These are phyloP conservation scores for Dictyophora rubrovolvata DNA, from an alignment of 768 basidiomycete species.

Conservation along the genomic window DNA sequence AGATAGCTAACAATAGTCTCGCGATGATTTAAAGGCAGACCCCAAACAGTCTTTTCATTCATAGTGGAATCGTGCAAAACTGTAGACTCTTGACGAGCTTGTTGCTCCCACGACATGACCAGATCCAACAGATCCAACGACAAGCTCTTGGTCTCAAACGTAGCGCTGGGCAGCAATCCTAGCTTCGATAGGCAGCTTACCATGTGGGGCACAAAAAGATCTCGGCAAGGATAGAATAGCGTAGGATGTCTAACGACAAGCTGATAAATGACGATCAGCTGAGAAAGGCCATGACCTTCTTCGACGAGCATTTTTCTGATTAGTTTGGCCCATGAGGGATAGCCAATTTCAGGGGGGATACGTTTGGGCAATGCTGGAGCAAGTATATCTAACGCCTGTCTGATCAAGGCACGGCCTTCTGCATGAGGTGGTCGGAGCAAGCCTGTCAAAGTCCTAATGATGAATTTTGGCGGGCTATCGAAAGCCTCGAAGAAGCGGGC, in stretches of 20 bases:
- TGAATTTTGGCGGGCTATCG: constrained; percentile 84
- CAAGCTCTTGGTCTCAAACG: constrained; percentile 70
- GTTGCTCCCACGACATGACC: constrained; percentile 90
- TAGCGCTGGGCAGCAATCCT: constrained; percentile 64
- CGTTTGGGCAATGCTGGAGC: constrained; percentile 68
- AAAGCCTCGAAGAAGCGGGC: constrained; percentile 88
- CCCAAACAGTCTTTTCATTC: constrained; percentile 35
- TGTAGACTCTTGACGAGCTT: constrained; percentile 25
- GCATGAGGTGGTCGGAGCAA: constrained; percentile 73
- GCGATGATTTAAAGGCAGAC: constrained; percentile 67
- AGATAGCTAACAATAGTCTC: constrained; percentile 94
- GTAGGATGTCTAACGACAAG: constrained; percentile 86
- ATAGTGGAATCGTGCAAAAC: constrained; percentile 1
- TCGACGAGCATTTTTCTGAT: constrained; percentile 81
- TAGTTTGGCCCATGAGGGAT: constrained; percentile 75
- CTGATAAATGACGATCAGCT: constrained; percentile 78
- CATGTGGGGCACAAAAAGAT: constrained; percentile 88
- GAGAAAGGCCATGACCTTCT: constrained; percentile 61
- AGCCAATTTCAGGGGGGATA: constrained; percentile 45
- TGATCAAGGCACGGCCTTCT: constrained; percentile 65
- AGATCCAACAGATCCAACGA: constrained; percentile 88
- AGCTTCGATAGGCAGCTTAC: constrained; percentile 82
- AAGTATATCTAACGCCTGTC: constrained; percentile 80
- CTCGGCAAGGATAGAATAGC: constrained; percentile 87
- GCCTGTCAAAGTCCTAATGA: constrained; percentile 83